Conservation (phyloP, 345 rosid species). For the Mangifera indica region DNA sequence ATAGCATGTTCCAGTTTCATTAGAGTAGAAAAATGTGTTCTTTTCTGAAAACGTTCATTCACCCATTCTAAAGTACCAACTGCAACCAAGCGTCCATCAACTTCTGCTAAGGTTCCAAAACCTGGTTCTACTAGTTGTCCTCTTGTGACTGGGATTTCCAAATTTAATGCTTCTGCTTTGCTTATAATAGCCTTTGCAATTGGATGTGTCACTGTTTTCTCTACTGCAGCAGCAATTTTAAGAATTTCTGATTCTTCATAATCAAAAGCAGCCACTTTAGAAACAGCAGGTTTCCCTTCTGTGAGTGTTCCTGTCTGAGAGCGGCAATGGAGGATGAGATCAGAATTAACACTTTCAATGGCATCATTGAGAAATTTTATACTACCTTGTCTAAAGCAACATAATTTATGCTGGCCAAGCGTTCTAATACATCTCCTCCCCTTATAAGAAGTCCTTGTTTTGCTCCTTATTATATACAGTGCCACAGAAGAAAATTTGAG, state of each 20-base stretch:
- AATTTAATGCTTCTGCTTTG: conserved; percentile 58
- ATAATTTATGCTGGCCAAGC: conserved; percentile 68
- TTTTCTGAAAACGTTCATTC: conserved; percentile 58
- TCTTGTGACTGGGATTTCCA: conserved; percentile 68
- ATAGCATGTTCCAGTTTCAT: conserved; percentile 46
- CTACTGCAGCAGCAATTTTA: conserved; percentile 88
- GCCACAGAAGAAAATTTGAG: conserved; percentile 14
- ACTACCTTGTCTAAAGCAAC: conserved; percentile 89
- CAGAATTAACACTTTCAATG: not conserved
- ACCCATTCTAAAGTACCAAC: conserved; percentile 91
- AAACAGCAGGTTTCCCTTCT: conserved; percentile 83
- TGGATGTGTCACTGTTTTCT: conserved; percentile 85
- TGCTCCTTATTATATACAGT: conserved; percentile 66
- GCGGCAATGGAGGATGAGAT: conserved; percentile 7
- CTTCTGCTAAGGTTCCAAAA: conserved; percentile 88
- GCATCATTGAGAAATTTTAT: not conserved
- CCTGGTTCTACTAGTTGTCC: conserved; percentile 94
- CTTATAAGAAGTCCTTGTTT: conserved; percentile 91
- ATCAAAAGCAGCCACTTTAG: conserved; percentile 58
- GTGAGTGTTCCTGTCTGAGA: conserved; percentile 93
- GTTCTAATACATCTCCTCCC: conserved; percentile 97
- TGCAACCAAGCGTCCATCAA: conserved; percentile 80
- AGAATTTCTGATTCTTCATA: conserved; percentile 72
- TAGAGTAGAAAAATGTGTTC: conserved; percentile 42
- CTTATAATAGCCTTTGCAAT: conserved; percentile 82